Conservation (phyloP, 768 basidiomycete species). For the Tylopilus sp. region DNA sequence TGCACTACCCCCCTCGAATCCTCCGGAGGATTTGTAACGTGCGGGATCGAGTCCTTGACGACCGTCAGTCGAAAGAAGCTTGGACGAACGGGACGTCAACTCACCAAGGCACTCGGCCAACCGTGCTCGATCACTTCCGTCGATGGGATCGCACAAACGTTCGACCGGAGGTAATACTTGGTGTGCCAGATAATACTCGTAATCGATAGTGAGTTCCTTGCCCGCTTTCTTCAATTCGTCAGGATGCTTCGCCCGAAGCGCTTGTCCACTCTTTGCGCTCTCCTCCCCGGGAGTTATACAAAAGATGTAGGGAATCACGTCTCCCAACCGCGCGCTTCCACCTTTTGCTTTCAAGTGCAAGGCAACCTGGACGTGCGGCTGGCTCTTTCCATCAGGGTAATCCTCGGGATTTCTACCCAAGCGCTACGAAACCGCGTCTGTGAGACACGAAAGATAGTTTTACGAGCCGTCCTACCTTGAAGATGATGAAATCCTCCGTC, state of each 20-base stretch:
- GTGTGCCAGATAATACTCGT: conserved; percentile 84
- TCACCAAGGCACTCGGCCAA: conserved; percentile 93
- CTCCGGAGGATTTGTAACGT: conserved; percentile 45
- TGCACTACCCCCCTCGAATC: conserved; percentile 50
- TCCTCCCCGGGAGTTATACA: conserved; percentile 77
- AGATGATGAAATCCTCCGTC: conserved; percentile 92
- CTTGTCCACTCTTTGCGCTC: conserved; percentile 69
- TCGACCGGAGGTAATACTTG: conserved; percentile 95
- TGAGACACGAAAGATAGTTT: background rate
- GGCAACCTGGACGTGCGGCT: conserved; percentile 97
- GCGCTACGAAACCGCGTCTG: conserved; percentile 48
- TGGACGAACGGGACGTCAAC: conserved; percentile 13
- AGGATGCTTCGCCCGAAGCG: conserved; percentile 89
- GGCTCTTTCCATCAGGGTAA: conserved; percentile 92
- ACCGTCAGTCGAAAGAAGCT: background rate
- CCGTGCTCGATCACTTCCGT: conserved; percentile 88
- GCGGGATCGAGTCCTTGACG: conserved; percentile 55
- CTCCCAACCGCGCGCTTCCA: conserved; percentile 75
- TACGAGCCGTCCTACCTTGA: conserved; percentile 60
- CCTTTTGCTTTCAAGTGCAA: conserved; percentile 85
- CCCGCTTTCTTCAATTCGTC: conserved; percentile 78
- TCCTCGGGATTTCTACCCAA: conserved; percentile 96
- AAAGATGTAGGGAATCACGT: conserved; percentile 96
- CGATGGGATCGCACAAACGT: conserved; percentile 92
- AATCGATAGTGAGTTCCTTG: conserved; percentile 71